A percentile compares a stretch with the other conserved stretches of the same genome.
Conservation (phyloP, 495 filamentous ascomycete species). For the Annulohypoxylon moriforme region DNA sequence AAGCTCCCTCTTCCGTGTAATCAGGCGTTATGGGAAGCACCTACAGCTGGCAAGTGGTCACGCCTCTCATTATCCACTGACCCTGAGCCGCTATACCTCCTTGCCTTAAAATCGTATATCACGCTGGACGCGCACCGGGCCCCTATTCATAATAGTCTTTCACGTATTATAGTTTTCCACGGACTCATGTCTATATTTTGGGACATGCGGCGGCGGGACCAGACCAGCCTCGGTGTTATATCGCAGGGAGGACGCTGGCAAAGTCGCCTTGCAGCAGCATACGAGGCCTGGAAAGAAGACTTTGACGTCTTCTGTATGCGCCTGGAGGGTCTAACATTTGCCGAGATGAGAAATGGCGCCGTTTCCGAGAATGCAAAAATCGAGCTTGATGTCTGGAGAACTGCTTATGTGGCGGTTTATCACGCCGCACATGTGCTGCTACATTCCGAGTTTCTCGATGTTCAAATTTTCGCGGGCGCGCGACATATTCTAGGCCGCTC, state of each 20-base stretch:
- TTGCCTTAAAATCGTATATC: conserved; percentile 64
- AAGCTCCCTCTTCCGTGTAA: conserved; percentile 61
- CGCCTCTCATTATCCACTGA: conserved; percentile 48
- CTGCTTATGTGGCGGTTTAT: conserved; percentile 60
- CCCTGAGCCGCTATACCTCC: conserved; percentile 54
- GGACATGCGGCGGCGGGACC: conserved; percentile 66
- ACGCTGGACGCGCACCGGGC: conserved; percentile 49
- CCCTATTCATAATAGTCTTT: conserved; percentile 60
- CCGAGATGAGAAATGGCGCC: conserved; percentile 32
- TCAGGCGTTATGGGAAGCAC: conserved; percentile 62
- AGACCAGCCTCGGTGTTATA: conserved; percentile 58
- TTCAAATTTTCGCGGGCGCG: conserved; percentile 67
- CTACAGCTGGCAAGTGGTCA: conserved; percentile 60
- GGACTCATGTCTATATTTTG: conserved; percentile 68
- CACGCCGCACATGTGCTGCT: conserved; percentile 63
- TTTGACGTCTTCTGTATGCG: conserved; percentile 59
- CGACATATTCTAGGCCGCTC: conserved; percentile 61
- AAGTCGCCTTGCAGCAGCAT: conserved; percentile 59
- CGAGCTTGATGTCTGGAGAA: conserved; percentile 56
- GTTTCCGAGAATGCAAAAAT: conserved; percentile 38
- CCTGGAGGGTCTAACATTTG: conserved; percentile 49
- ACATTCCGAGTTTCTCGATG: conserved; percentile 64
- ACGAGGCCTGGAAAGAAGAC: conserved; percentile 65
- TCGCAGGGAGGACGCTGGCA: conserved; percentile 62
- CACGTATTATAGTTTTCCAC: conserved; percentile 61